Conservation (phyloP, 441 rosid species). For the Jatropha multifida region DNA sequence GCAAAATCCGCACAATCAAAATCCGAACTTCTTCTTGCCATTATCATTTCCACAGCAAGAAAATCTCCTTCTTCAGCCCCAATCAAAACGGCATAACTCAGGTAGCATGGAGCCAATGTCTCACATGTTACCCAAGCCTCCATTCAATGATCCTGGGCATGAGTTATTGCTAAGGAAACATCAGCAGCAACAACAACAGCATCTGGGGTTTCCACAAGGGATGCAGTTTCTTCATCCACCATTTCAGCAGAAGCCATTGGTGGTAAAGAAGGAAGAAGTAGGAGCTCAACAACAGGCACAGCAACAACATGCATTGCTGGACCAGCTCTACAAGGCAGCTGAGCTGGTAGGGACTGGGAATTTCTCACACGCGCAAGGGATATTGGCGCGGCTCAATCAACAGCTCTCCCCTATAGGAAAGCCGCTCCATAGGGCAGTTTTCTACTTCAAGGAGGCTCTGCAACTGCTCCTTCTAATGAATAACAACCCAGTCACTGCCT, state of each 20-base stretch:
- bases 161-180: constrained; percentile 33
- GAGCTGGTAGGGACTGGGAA: constrained; percentile 65
- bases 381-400: constrained; percentile 99
- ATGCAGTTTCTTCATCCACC: constrained; percentile 41
- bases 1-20: constrained; percentile 28
- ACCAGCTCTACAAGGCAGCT: constrained; percentile 59
- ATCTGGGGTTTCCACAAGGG: constrained; percentile 38
- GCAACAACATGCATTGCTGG: constrained; percentile 44
- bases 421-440: constrained; percentile 67
- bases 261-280: constrained; percentile 33
- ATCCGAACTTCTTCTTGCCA: constrained; percentile 41
- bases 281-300: constrained; percentile 25
- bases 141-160: constrained; percentile 34
- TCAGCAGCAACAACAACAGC: constrained; percentile 33
- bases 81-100: constrained; percentile 42
- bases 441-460: constrained; percentile 75
- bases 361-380: constrained; percentile 91
- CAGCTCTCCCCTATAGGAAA: constrained; percentile 71
- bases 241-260: constrained; percentile 35
- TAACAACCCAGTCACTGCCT: constrained; percentile 37
- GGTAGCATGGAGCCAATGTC: constrained; percentile 32
- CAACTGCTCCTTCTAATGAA: constrained; percentile 42
- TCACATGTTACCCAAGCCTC: constrained; percentile 33
- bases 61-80: constrained; percentile 41
- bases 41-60: constrained; percentile 32